Evolutionary conservation across 2,329 filamentous ascomycete species (phyloP).

Genomic region (Aureobasidium uvarum): DNA sequence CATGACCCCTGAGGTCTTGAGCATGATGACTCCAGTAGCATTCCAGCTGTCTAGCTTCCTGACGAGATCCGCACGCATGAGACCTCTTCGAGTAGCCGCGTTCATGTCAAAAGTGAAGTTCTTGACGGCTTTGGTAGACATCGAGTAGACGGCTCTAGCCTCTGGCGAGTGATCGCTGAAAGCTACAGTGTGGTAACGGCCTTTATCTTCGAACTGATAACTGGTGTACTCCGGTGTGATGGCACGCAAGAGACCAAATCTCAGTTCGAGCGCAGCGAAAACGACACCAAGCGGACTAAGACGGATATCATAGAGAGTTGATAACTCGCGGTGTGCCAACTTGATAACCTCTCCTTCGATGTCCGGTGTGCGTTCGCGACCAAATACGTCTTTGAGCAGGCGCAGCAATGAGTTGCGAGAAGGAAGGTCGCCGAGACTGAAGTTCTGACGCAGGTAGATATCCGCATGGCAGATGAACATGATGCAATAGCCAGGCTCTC

Average conservation of each 20-base stretch:
- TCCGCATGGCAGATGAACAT: conserved; percentile 59
- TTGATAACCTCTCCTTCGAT: conserved; percentile 49
- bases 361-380: conserved; percentile 33
- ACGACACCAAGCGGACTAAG: conserved; percentile 38
- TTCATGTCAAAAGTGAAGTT: conserved; percentile 53
- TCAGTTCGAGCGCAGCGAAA: conserved; percentile 61
- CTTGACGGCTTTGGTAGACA: conserved; percentile 45
- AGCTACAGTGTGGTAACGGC: conserved; percentile 24
- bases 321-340: conserved; percentile 48
- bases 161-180: conserved; percentile 44
- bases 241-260: conserved; percentile 56
- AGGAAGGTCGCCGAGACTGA: conserved; percentile 60
- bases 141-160: conserved; percentile 47
- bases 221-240: conserved; percentile 58
- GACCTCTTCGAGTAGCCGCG: conserved; percentile 35
- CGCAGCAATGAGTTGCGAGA: conserved; percentile 50
- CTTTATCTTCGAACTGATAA: conserved; percentile 51
- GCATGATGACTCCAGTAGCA: conserved; percentile 50
- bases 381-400: conserved; percentile 55
- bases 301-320: conserved; percentile 55
- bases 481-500: conserved; percentile 55
- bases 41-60: conserved; percentile 56
- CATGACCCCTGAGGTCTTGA: conserved; percentile 54
- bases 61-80: conserved; percentile 52
- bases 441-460: conserved; percentile 59